A percentile compares a stretch with the other conserved stretches of the same genome.
Conservation (phyloP, 441 rosid genomes). For the Daphne laureola region DNA sequence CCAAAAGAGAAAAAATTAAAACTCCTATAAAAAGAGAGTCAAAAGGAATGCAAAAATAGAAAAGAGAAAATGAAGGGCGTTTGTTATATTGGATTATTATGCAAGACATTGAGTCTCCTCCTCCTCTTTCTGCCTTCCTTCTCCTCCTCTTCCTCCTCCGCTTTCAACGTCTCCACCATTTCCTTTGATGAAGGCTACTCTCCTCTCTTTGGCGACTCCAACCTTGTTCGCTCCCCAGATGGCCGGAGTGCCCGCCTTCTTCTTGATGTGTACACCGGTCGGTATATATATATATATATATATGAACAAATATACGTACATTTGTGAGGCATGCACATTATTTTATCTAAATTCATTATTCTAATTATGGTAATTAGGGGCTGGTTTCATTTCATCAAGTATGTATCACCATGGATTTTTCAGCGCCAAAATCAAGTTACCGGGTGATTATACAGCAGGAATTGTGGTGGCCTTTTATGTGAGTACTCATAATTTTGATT, state of each 20-base stretch:
- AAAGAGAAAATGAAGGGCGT: too few relatives aligned
- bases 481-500: constrained; percentile 24
- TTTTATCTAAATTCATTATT: neutral
- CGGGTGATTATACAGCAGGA: constrained; percentile 78
- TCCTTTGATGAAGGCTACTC: constrained; percentile 69
- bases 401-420: constrained; percentile 82
- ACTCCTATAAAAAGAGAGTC: too few relatives aligned
- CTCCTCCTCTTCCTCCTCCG: constrained; percentile 11
- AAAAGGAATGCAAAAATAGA: too few relatives aligned
- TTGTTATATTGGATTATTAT: too few relatives aligned
- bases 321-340: neutral
- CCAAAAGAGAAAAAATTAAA: too few relatives aligned
- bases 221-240: constrained; percentile 67
- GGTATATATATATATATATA: neutral
- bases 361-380: constrained; percentile 32
- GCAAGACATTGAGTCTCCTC: neutral
- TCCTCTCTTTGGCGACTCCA: constrained; percentile 78
- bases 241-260: constrained; percentile 70
- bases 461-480: constrained; percentile 88
- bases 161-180: constrained; percentile 46
- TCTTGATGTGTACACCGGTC: constrained; percentile 79
- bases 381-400: constrained; percentile 81
- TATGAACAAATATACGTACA: neutral
- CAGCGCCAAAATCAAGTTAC: constrained; percentile 82
- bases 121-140: neutral